Evolutionary conservation across 148 eudicot genomes (phyloP).

Genomic region (Rhododendron vialii): DNA sequence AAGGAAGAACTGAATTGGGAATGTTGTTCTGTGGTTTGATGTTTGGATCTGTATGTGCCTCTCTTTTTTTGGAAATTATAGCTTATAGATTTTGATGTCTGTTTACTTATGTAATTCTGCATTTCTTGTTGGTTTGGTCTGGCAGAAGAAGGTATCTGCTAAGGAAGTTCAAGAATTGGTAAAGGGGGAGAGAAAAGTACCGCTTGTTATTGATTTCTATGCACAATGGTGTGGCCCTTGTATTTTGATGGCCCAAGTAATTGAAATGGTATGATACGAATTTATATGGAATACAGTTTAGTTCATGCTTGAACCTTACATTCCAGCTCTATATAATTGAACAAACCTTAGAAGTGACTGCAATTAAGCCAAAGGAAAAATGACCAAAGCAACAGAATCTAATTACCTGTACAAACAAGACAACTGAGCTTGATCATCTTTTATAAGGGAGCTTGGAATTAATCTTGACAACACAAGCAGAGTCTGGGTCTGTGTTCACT

Average conservation of each 20-base stretch:
- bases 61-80: neutral
- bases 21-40: neutral
- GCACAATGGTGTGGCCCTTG: constrained; percentile 99
- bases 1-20: neutral
- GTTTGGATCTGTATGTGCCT: neutral
- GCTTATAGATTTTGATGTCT: neutral
- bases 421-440: neutral
- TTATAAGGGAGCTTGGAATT: neutral
- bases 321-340: neutral
- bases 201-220: constrained; percentile 82
- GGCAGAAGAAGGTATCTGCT: constrained; percentile 82
- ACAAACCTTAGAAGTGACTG: neutral
- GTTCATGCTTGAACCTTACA: neutral
- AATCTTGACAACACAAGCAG: neutral
- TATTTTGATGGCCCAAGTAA: constrained; percentile 95
- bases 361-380: neutral
- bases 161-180: constrained; percentile 74
- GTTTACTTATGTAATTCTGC: neutral
- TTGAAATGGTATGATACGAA: constrained; percentile 65
- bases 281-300: neutral
- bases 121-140: constrained; percentile 8
- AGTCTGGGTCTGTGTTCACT: neutral
- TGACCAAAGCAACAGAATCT: neutral
- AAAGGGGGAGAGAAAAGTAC: constrained; percentile 85
- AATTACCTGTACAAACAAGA: neutral